These are phyloP conservation scores for Candolleomyces aberdarensis DNA, from an alignment of 768 basidiomycete species.

Conservation along the genomic window DNA sequence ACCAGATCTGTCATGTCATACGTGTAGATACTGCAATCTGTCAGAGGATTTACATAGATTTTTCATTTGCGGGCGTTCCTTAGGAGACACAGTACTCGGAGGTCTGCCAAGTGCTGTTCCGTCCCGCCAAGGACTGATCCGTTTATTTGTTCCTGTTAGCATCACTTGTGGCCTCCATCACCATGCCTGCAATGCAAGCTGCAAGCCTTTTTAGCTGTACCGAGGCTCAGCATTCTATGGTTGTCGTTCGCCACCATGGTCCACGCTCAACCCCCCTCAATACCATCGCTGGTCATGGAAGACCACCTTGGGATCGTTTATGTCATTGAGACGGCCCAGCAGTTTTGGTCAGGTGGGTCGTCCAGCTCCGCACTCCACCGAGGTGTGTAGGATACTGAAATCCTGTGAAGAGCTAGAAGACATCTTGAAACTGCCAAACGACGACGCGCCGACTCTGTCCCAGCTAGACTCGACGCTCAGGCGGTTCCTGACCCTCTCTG, in stretches of 20 bases:
- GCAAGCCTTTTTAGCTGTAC: background rate
- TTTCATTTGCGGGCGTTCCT: too few relatives aligned
- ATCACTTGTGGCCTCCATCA: background rate
- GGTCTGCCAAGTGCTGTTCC: background rate
- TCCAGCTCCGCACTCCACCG: background rate
- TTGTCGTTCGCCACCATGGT: constrained; percentile 22
- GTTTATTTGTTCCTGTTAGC: background rate
- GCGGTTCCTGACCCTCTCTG: constrained; percentile 75
- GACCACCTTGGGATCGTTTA: constrained; percentile 80
- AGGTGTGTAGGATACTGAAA: background rate
- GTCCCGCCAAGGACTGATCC: background rate
- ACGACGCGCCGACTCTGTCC: constrained; percentile 61
- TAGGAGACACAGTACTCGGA: too few relatives aligned
- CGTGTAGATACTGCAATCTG: too few relatives aligned
- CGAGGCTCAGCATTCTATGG: background rate
- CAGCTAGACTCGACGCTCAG: constrained; percentile 76
- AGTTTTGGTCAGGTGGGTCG: constrained; percentile 85
- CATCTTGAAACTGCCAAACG: constrained; percentile 61
- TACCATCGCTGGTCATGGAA: constrained; percentile 43
- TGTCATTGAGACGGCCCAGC: constrained; percentile 77
- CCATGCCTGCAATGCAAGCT: background rate
- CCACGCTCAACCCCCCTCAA: constrained; percentile 19
- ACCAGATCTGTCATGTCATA: background rate
- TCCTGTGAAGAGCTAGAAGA: constrained; percentile 77
- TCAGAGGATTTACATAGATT: too few relatives aligned